These are phyloP conservation scores for Fusarium staphyleae DNA, from an alignment of 2,329 filamentous ascomycete genomes.

Conservation along the genomic window DNA sequence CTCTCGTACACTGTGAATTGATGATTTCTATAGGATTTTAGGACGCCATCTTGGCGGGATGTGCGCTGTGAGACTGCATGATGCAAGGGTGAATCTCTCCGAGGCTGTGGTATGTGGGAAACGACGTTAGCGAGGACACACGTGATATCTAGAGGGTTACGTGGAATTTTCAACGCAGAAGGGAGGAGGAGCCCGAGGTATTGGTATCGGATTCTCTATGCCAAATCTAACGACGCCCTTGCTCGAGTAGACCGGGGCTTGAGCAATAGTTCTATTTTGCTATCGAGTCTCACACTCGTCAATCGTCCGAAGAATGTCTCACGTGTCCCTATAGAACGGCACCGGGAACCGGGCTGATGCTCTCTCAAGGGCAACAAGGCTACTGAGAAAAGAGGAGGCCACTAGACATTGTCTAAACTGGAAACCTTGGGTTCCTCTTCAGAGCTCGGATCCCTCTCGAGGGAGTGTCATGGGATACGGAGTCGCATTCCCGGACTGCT, in stretches of 20 bases:
- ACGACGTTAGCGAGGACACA: not conserved
- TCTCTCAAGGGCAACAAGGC: not conserved
- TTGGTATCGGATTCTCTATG: not conserved
- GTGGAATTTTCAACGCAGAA: not conserved
- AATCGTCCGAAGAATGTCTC: constrained; percentile 6
- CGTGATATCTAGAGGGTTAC: not conserved
- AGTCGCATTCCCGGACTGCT: constrained; percentile 2
- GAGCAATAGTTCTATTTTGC: constrained; percentile 9
- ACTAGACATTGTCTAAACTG: constrained; percentile 7
- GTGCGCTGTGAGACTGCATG: not conserved
- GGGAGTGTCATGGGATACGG: constrained; percentile 4
- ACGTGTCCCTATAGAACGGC: not conserved
- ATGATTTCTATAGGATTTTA: not conserved
- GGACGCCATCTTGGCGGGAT: not conserved
- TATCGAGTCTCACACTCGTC: constrained; percentile 3
- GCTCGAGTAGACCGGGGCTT: too few species aligned
- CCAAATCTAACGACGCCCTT: not conserved
- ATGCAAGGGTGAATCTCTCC: not conserved
- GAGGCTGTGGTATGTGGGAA: not conserved
- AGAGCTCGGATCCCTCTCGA: constrained; percentile 5
- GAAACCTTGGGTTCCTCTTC: not conserved
- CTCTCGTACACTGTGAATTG: not conserved
- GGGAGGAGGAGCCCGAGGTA: not conserved
- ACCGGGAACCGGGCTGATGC: constrained; percentile 14
- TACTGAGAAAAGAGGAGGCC: constrained; percentile 1